These are phyloP conservation scores for Aspergillus versicolor DNA, from an alignment of 2,329 filamentous ascomycete species.

Conservation along the genomic window DNA sequence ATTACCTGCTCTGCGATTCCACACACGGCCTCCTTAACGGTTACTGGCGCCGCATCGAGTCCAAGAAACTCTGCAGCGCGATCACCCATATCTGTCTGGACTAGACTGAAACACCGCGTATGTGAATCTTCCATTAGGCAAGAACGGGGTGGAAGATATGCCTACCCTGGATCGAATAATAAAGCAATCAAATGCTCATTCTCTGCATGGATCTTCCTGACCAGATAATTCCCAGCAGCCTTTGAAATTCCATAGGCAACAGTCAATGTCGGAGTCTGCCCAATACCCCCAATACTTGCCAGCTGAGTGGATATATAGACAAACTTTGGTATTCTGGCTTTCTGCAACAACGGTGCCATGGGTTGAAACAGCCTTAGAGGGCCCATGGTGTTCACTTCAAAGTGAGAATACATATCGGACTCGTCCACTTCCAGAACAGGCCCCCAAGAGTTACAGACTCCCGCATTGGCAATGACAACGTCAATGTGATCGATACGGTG, in stretches of 20 bases:
- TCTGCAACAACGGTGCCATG: constrained; percentile 35
- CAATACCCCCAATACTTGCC: constrained; percentile 34
- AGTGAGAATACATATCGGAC: constrained; percentile 38
- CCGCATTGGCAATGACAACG: constrained; percentile 46
- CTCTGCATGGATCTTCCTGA: constrained; percentile 23
- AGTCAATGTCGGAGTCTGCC: constrained; percentile 15
- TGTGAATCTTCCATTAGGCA: too few species aligned
- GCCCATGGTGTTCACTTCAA: constrained; percentile 43
- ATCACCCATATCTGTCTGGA: too few species aligned
- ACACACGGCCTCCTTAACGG: too few species aligned
- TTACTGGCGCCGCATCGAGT: too few species aligned
- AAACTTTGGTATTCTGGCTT: constrained; percentile 24
- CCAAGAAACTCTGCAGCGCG: too few species aligned
- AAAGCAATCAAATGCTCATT: constrained; percentile 24
- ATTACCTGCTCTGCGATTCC: too few species aligned
- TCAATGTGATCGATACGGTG: constrained; percentile 13
- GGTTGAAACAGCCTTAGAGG: constrained; percentile 35
- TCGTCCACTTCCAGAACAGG: constrained; percentile 34
- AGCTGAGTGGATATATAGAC: constrained; percentile 39
- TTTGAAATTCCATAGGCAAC: constrained; percentile 27
- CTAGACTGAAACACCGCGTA: too few species aligned
- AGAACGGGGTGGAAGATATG: too few species aligned
- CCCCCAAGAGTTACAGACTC: constrained; percentile 36
- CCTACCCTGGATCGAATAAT: constrained; percentile 34
- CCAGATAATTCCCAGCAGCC: constrained; percentile 21